These are phyloP conservation scores for Zoysia japonica DNA, from an alignment of 176 grass and related monocot genomes.

Conservation along the genomic window DNA sequence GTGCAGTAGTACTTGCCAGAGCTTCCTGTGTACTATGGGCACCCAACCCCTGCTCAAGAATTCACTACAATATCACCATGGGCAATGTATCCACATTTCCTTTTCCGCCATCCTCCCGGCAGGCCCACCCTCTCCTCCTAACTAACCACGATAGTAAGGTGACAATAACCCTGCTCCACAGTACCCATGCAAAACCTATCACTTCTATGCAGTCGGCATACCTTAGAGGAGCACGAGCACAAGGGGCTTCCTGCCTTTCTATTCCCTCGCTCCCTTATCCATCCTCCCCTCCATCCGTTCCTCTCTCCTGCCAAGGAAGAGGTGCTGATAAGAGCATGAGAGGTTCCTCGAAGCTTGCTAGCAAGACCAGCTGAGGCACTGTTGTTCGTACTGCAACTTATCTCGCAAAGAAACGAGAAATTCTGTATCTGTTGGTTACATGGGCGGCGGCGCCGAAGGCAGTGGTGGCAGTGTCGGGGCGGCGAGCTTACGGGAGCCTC, in stretches of 20 bases:
- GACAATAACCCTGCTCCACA: conserved; percentile 66
- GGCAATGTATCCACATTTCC: conserved; percentile 35
- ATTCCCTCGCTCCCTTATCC: conserved; percentile 42
- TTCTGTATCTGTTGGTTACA: conserved; percentile 35
- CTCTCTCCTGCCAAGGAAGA: not conserved
- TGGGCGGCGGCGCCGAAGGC: conserved; percentile 35
- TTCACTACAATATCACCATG: conserved; percentile 50
- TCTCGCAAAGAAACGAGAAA: conserved; percentile 3
- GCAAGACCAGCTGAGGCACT: conserved; percentile 18
- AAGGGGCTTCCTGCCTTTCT: conserved; percentile 38
- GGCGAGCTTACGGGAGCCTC: conserved; percentile 60
- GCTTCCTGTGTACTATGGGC: conserved; percentile 56
- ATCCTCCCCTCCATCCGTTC: not conserved
- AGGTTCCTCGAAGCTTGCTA: conserved; percentile 29
- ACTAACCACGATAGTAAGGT: conserved; percentile 59
- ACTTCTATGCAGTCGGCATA: conserved; percentile 43
- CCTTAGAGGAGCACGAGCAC: conserved; percentile 36
- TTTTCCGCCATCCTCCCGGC: conserved; percentile 1
- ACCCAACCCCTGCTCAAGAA: conserved; percentile 48
- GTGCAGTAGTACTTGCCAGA: conserved; percentile 56
- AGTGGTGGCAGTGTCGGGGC: not conserved
- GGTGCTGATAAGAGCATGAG: not conserved
- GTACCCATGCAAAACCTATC: conserved; percentile 59
- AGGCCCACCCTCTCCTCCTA: conserved; percentile 34
- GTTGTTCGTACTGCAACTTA: not conserved